phyloP scores from a whole-genome alignment of 2,329 filamentous ascomycete species.

The Celoporthe dispersa region DNA sequence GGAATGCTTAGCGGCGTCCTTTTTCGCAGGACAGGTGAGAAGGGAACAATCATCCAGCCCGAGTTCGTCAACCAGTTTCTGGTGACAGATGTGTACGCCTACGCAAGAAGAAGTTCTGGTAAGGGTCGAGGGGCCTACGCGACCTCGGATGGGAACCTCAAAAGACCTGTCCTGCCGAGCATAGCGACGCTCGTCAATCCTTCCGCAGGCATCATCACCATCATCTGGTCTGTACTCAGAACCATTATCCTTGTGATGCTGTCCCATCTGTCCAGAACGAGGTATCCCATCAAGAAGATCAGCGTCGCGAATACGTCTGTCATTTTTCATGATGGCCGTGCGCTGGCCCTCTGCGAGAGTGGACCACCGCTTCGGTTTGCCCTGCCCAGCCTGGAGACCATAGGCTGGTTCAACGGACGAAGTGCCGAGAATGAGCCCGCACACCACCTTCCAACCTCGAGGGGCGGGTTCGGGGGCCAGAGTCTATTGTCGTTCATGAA shows the following conservation, averaged over 20 bases:
- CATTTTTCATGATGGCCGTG: constrained; percentile 69
- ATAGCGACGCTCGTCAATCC: constrained; percentile 70
- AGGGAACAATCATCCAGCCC: constrained; percentile 51
- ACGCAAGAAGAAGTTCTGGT: constrained; percentile 48
- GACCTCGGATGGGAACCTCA: constrained; percentile 40
- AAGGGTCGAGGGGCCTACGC: neutral
- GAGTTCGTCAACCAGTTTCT: constrained; percentile 73
- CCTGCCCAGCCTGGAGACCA: constrained; percentile 66
- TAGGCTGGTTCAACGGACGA: constrained; percentile 71
- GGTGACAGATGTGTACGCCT: constrained; percentile 68
- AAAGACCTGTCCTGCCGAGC: constrained; percentile 66
- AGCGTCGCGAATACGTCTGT: constrained; percentile 73
- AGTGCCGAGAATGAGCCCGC: constrained; percentile 55
- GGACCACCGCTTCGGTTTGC: constrained; percentile 70
- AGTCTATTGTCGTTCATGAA: constrained; percentile 65
- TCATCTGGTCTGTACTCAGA: constrained; percentile 58
- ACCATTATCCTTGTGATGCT: constrained; percentile 61
- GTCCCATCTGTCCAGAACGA: constrained; percentile 61
- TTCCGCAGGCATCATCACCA: constrained; percentile 53
- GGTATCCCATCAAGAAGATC: constrained; percentile 64
- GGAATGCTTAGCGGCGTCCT: constrained; percentile 73
- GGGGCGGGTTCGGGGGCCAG: constrained; percentile 54
- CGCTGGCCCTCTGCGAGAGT: constrained; percentile 72
- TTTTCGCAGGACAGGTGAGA: constrained; percentile 52
- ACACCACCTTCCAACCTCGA: constrained; percentile 13